Conservation (phyloP, 345 rosid species). For the Melaleuca alternifolia region DNA sequence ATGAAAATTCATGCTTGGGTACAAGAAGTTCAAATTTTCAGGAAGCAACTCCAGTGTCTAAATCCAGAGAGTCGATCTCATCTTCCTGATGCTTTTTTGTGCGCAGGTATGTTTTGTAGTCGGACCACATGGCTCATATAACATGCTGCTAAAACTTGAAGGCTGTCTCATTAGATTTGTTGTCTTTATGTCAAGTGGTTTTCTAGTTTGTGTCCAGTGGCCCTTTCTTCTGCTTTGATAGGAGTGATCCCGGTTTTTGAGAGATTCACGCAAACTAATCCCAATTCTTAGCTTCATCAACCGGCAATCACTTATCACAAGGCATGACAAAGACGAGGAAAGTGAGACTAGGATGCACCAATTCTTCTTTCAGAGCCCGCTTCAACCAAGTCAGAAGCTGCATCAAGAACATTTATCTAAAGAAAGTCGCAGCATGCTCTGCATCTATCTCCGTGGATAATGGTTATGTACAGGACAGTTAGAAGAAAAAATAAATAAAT, state of each 20-base stretch:
- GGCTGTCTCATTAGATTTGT: no score
- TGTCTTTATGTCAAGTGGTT: no score
- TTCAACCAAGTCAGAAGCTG: not conserved
- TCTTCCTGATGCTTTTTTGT: not conserved
- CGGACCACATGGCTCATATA: not conserved
- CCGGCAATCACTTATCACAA: not conserved
- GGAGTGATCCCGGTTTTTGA: no score
- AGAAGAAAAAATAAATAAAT: no score
- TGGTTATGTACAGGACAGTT: no score
- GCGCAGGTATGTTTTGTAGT: not conserved
- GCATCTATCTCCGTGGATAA: not conserved
- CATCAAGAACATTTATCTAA: not conserved
- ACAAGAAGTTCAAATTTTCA: not conserved
- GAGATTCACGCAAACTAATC: not conserved
- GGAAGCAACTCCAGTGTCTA: not conserved
- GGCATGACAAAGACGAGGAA: not conserved
- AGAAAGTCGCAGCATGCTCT: not conserved
- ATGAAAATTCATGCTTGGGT: not conserved
- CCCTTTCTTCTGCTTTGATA: no score
- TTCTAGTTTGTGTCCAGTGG: no score
- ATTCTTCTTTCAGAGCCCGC: not conserved
- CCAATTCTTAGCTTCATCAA: not conserved
- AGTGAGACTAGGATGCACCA: not conserved
- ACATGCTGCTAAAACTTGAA: not conserved
- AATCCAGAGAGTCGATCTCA: not conserved